Conservation (phyloP, 1,284 basidiomycete genomes). For the Mycosarcoma mackinlayi region DNA sequence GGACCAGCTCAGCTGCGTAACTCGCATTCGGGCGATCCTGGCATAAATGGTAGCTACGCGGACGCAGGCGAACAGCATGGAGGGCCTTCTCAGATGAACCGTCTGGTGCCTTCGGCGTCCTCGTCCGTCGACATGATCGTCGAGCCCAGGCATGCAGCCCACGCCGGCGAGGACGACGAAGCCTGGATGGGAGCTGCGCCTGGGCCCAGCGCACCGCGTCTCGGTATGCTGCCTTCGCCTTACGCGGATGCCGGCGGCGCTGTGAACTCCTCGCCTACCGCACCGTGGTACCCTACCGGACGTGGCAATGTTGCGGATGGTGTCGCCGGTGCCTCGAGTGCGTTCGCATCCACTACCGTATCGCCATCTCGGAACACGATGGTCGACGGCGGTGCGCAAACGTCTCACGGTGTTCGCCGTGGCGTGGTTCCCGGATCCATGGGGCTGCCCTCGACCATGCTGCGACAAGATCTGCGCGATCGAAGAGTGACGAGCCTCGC, state of each 20-base stretch:
- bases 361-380: conserved; percentile 24
- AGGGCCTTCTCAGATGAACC: conserved; percentile 22
- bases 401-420: conserved; percentile 20
- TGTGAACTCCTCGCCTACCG: conserved; percentile 19
- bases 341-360: conserved; percentile 9
- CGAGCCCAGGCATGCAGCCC: conserved; percentile 14
- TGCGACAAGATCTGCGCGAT: conserved; percentile 41
- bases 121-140: conserved; percentile 15
- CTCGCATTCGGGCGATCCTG: not conserved
- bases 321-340: not conserved
- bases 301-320: not conserved
- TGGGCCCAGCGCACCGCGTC: conserved; percentile 22
- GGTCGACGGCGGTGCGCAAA: conserved; percentile 15
- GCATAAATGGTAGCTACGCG: not conserved
- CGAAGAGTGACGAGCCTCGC: conserved; percentile 56
- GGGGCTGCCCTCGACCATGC: conserved; percentile 42
- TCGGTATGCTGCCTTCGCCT: conserved; percentile 36
- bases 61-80: conserved; percentile 6
- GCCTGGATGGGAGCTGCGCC: conserved; percentile 12
- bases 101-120: conserved; percentile 14
- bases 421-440: conserved; percentile 39
- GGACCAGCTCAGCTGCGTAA: conserved; percentile 6
- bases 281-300: conserved; percentile 17
- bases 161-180: conserved; percentile 25
- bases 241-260: conserved; percentile 8